These are phyloP conservation scores for Drosera spatulata DNA, from an alignment of 179 eudicot genomes.

Conservation along the genomic window DNA sequence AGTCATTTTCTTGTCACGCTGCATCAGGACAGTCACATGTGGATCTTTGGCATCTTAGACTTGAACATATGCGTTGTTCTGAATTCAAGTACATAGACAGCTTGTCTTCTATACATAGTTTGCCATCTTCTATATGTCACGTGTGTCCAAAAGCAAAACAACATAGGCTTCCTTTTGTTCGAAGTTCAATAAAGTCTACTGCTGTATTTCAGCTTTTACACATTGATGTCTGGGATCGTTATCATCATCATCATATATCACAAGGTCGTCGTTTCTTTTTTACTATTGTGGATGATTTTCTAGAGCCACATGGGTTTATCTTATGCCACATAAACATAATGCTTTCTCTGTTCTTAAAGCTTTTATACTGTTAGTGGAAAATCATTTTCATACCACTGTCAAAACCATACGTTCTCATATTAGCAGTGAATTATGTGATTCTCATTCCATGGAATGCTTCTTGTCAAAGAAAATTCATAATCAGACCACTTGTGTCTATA, in stretches of 20 bases:
- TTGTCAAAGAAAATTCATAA: no score
- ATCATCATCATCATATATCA: background rate
- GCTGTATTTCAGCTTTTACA: background rate
- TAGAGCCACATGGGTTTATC: conserved; percentile 2
- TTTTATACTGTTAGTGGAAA: background rate
- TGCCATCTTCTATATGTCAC: no score
- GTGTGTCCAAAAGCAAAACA: background rate
- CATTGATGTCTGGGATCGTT: background rate
- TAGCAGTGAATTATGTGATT: background rate
- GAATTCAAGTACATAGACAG: no score
- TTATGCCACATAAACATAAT: background rate
- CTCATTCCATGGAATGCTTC: background rate
- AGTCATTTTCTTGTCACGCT: no score
- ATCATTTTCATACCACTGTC: background rate
- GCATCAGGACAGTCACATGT: no score
- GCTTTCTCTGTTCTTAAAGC: background rate
- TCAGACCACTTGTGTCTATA: background rate
- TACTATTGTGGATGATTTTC: conserved; percentile 7
- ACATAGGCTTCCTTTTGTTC: background rate
- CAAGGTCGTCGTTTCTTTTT: background rate
- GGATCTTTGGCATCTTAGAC: no score
- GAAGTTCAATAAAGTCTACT: background rate
- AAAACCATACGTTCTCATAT: background rate
- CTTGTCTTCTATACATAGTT: no score
- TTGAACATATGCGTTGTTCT: no score